Base-by-base conservation (phyloP, 2,329 filamentous ascomycete genomes). In the Aspergillus transmontanensis region DNA sequence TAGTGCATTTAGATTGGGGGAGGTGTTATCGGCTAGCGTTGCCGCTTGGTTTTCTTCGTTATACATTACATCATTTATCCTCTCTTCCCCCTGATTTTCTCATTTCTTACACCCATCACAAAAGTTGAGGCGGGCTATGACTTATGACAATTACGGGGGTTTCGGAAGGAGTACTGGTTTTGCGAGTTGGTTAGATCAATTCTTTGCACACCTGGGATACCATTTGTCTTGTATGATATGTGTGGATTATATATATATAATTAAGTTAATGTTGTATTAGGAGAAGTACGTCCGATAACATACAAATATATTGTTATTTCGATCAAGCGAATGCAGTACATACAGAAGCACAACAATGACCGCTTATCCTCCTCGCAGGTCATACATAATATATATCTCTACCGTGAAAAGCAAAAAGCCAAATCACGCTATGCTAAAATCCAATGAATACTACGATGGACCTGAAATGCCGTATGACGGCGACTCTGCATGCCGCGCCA, bases 1-100 rank as follows among this genome's bases (percentile, higher is more conserved):
- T 59, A 26, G 32, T 39, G 23, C 34, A 55, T 23, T 55, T 55
- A 55, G 51, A 55, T 39, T 55, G n/a, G 51, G 51, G n/a, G 23
- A 28, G 26, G 28, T 28, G 16, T 41, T 26, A 32, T 55, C 14
- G 51, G 51, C 51, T 39, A 11, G 6, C n/a, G 2, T 32, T 51
- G 4, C 26, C 26, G 16, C 19, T 51, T 51, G 14, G 14, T 12
- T 50, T 32, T 12, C 16, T 30, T 16, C n/a, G 12, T 23, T 21
- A 34, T 51, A 30, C n/a, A 32, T 51, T 50, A 7, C 19, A 16
- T 55, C n/a, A 39, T 9, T 3, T 12, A 6, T 12, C 32, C 4
- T 39, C 14, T 23, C 11, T 10, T 21, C 12, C n/a, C 11, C 19
- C 4, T 34, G 12, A 26, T 53, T 34, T 53, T 53, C 30, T 34